Base-by-base conservation (phyloP, 352 stramenopile species). In the Pythium aristosporum region DNA sequence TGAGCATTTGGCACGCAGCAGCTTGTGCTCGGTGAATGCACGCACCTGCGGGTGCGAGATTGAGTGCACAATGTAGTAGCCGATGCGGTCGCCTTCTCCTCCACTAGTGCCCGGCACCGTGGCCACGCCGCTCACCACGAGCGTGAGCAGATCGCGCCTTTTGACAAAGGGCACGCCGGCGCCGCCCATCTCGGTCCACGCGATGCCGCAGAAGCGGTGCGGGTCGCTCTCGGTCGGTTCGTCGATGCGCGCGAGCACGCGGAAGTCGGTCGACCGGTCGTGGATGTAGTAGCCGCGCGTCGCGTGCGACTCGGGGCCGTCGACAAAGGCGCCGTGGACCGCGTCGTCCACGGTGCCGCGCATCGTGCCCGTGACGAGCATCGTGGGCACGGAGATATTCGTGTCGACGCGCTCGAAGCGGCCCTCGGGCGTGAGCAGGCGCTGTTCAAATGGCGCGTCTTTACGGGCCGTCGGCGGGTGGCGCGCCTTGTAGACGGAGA, bases 31-130 rank as follows among this genome's bases (percentile, higher is more conserved):
- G 21, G 43, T 36, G 37, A 69, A 49, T 25, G 63, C 43, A n/a
- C 20, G 48, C 16, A 62, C 23, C 20, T 59, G 48, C 47, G 44
- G 59, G 25, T 65, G 51, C 16, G 57, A 56, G 18, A 72, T 46
- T 30, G 65, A 72, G 52, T 72, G 65, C 37, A 68, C 61, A 32
- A 72, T 49, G 37, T 72, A 68, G 48, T 64, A 72, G 12, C 59
- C 65, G 21, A 72, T 54, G 42, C 41, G 43, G 21, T 72, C 65
- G 21, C 57, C 58, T 30, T 30, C 3, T 30, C 25, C 25, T 30
- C 25, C 25, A 30, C 25, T 30, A 13, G 8, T 25, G 20, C 15
- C 37, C 11, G 16, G 5, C 2, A 42, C 34, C n/a, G 44, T 63
- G 21, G 44, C n/a, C 21, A 68, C 23, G 20, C 61, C 61, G 20